phyloP scores from a whole-genome alignment of 176 grass and related monocot genomes.

The Carex parvula region DNA sequence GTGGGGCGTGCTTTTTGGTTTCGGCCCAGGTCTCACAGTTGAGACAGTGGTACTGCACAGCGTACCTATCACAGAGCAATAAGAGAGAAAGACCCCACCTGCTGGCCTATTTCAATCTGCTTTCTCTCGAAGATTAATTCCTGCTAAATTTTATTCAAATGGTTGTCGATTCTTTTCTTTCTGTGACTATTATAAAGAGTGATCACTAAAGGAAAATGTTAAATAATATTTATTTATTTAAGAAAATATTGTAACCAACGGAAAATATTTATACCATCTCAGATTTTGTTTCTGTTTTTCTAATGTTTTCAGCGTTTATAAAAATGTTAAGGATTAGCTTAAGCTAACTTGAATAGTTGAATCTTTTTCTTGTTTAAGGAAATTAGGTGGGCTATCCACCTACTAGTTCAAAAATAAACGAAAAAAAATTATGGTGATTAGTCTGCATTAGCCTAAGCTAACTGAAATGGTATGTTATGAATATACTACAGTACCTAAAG shows the following conservation, averaged over 20 bases:
- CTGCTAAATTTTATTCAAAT: neutral
- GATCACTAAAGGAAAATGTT: neutral
- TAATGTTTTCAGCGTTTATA: neutral
- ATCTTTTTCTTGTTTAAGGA: neutral
- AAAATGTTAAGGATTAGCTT: neutral
- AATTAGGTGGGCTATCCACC: neutral
- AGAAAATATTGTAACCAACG: neutral
- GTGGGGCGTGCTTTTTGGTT: constrained; percentile 20
- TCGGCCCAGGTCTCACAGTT: constrained; percentile 6
- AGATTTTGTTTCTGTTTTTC: neutral
- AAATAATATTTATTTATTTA: neutral
- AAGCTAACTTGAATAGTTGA: neutral
- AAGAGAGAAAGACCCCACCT: neutral
- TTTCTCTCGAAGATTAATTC: neutral
- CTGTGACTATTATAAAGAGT: neutral
- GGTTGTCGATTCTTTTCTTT: neutral
- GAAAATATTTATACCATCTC: neutral
- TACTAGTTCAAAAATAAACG: neutral
- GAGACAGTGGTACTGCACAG: constrained; percentile 20
- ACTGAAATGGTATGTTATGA: neutral
- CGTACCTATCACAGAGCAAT: neutral
- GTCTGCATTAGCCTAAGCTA: too few species aligned
- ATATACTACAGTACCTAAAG: neutral
- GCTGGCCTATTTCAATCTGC: neutral
- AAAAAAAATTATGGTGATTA: too few species aligned